Percentiles rank a stretch among this genome's conserved stretches.
Evolutionary conservation across 1,284 basidiomycete species (phyloP).

Genomic region (Malassezia globosa): DNA sequence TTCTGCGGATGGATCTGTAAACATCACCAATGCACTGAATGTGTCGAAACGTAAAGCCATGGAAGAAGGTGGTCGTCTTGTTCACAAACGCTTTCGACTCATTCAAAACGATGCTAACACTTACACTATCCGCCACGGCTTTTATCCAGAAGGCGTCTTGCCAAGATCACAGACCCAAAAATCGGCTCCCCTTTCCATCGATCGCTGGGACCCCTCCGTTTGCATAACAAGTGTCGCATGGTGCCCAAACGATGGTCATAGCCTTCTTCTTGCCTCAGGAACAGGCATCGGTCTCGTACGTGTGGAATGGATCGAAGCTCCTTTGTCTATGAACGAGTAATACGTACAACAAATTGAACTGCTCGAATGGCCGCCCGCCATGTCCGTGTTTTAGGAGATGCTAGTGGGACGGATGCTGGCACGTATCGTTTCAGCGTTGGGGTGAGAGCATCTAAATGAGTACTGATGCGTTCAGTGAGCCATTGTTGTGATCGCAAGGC

Average conservation of each 20-base stretch:
- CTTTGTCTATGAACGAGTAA: background rate
- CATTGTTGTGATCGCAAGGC: constrained; percentile 11
- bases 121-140: constrained; percentile 1
- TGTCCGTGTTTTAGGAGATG: background rate
- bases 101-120: background rate
- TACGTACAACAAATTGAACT: constrained; percentile 9
- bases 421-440: background rate
- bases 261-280: constrained; percentile 11
- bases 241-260: constrained; percentile 3
- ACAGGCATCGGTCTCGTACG: constrained; percentile 10
- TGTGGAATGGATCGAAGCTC: constrained; percentile 4
- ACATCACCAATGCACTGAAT: constrained; percentile 9
- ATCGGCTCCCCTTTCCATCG: background rate
- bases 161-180: background rate
- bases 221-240: constrained; percentile 4
- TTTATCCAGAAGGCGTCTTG: constrained; percentile 12
- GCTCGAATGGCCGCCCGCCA: constrained; percentile 1
- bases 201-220: constrained; percentile 12
- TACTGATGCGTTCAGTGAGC: constrained; percentile 7
- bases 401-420: background rate
- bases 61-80: constrained; percentile 8
- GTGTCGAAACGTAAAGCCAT: constrained; percentile 9
- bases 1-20: constrained; percentile 13
- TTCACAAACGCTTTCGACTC: constrained; percentile 16
- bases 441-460: background rate